Conservation (phyloP, 441 rosid genomes). For the Jatropha podagrica region DNA sequence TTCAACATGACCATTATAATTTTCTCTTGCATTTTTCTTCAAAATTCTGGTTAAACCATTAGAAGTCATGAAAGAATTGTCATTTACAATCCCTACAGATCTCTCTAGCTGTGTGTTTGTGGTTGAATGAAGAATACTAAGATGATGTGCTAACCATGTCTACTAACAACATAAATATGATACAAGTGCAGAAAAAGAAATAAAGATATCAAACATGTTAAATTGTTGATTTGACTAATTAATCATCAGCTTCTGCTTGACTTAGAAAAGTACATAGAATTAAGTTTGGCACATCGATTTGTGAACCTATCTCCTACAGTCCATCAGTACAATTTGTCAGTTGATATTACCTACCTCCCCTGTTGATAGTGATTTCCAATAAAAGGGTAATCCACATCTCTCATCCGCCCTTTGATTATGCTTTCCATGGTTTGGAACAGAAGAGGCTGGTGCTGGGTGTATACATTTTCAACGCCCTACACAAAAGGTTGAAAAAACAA, state of each 20-base stretch:
- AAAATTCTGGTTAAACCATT: background rate
- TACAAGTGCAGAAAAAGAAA: background rate
- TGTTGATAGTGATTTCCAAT: conserved; percentile 95
- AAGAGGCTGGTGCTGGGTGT: conserved; percentile 98
- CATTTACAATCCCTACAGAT: background rate
- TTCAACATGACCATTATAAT: background rate
- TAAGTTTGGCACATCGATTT: background rate
- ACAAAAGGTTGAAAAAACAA: conserved; percentile 8
- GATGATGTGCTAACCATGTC: background rate
- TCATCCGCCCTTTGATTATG: conserved; percentile 80
- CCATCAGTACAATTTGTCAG: no score
- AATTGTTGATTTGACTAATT: background rate
- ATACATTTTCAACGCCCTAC: conserved; percentile 96
- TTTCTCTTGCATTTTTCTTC: background rate
- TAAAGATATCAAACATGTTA: background rate
- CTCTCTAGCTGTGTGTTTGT: background rate
- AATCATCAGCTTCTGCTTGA: background rate
- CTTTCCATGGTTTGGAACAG: conserved; percentile 91
- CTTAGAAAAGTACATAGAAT: background rate
- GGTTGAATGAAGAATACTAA: background rate
- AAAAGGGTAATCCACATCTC: conserved; percentile 93
- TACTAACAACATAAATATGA: background rate
- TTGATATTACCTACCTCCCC: conserved; percentile 59
- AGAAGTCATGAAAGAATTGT: background rate
- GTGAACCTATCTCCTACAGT: background rate